phyloP scores from a whole-genome alignment of 116 monocot species.

The Trichopus zeylanicus region DNA sequence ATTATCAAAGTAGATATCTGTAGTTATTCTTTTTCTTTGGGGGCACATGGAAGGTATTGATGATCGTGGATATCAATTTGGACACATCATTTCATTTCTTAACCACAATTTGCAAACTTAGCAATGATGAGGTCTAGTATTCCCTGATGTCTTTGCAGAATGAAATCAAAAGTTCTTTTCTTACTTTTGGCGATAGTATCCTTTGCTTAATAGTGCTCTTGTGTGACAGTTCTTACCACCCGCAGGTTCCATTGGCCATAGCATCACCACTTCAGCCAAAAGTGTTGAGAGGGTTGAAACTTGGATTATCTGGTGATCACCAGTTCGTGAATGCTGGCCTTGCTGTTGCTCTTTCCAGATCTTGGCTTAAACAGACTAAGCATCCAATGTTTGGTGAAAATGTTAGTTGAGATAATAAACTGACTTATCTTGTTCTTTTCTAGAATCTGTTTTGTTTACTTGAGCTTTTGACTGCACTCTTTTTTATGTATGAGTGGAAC shows the following conservation, averaged over 20 bases:
- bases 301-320: conserved; percentile 80
- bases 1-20: too few species aligned
- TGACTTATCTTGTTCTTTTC: neutral
- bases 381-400: conserved; percentile 20
- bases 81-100: too few species aligned
- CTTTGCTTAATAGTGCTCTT: neutral
- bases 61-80: too few species aligned
- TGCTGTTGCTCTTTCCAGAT: conserved; percentile 69
- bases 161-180: neutral
- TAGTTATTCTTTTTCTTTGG: too few species aligned
- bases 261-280: conserved; percentile 38
- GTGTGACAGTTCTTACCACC: neutral
- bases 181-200: neutral
- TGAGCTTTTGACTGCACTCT: too few species aligned
- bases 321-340: conserved; percentile 85
- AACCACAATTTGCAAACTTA: too few species aligned
- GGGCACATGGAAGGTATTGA: too few species aligned
- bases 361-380: conserved; percentile 57
- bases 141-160: too few species aligned
- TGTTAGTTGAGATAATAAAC: conserved; percentile 11
- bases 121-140: too few species aligned
- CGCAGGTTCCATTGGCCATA: conserved; percentile 54
- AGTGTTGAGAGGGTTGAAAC: conserved; percentile 31
- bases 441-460: too few species aligned
- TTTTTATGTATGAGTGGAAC: too few species aligned